Conservation (phyloP, 225 moss, liverwort and hornwort species). For the Polytrichum commune region DNA sequence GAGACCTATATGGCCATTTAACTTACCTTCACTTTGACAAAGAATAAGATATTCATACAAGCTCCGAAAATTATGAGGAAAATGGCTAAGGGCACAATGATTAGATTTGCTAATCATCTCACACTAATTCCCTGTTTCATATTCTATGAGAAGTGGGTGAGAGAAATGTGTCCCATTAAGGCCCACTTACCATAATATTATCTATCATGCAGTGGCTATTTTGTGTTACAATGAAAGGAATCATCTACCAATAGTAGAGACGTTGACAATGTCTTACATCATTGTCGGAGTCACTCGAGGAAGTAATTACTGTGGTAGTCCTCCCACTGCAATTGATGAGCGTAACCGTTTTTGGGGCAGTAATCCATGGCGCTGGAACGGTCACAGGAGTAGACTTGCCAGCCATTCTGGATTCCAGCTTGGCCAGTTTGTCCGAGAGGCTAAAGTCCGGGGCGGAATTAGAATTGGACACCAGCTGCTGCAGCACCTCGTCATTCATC, state of each 20-base stretch:
- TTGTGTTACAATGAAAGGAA: too few relatives aligned
- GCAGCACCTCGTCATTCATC: constrained; percentile 82
- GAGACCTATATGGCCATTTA: too few relatives aligned
- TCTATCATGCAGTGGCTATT: too few relatives aligned
- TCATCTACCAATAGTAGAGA: not conserved
- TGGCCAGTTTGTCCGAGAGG: constrained; percentile 83
- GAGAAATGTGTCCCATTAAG: too few relatives aligned
- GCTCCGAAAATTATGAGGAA: too few relatives aligned
- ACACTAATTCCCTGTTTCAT: too few relatives aligned
- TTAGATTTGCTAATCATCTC: too few relatives aligned
- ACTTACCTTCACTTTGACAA: too few relatives aligned
- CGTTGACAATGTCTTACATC: constrained; percentile 36
- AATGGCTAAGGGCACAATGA: too few relatives aligned
- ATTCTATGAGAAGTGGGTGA: too few relatives aligned
- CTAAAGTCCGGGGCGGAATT: constrained; percentile 75
- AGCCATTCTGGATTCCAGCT: constrained; percentile 88
- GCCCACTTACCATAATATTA: too few relatives aligned
- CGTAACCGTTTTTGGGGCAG: constrained; percentile 26
- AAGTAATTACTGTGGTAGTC: constrained; percentile 36
- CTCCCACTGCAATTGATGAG: constrained; percentile 34
- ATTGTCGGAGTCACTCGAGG: constrained; percentile 49
- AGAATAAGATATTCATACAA: too few relatives aligned
- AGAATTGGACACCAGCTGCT: constrained; percentile 79
- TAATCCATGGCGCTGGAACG: constrained; percentile 37
- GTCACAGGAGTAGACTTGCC: constrained; percentile 54